Base-by-base conservation (phyloP, 228 moss, liverwort and hornwort genomes). In the Sphagnum fallax region DNA sequence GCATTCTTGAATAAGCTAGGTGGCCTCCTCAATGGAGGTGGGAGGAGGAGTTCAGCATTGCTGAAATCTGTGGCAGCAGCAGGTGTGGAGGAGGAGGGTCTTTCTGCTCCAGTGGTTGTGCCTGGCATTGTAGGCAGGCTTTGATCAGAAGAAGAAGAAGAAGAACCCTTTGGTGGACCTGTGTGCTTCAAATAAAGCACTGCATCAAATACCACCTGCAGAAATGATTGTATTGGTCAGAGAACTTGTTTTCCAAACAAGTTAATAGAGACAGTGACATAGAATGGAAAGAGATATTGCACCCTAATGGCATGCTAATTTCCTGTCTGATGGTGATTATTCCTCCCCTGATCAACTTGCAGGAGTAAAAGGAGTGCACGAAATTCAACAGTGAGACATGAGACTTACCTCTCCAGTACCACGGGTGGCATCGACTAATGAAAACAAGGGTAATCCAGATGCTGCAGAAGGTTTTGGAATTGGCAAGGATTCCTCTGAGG, bases 391-490 rank as follows among this genome's bases (percentile, higher is more conserved):
- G 67, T 6, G 6, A 14, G n/a, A 65, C 14, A 50, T 6, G 47
- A 53, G 67, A 75, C 77, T 78, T 51, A 94, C 94, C 86, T 94
- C 91, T 51, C 94, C 91, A 72, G 73, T 73, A 59, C 91, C 94
- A 63, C 86, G 86, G 67, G 82, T 91, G 62, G 74, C 74, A 75
- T 94, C 94, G 49, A 91, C 69, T 50, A 71, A 73, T 48, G 73
- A 81, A 69, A 82, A 84, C 12, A 94, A 76, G 6, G 86, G 84
- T 62, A 86, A 73, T 65, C 86, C 87, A 74, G 18, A 74, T 57
- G 74, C 71, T 52, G 74, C 71, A 67, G 83, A 78, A 70, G 72
- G 81, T 53, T 78, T 69, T 9, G 73, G 84, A 9, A 77, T 51
- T n/a, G 63, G 72, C 53, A 86, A 66, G 53, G 82, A 80, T 71